phyloP scores from a whole-genome alignment of 2,329 filamentous ascomycete species.

The Aspergillus fumigatus region DNA sequence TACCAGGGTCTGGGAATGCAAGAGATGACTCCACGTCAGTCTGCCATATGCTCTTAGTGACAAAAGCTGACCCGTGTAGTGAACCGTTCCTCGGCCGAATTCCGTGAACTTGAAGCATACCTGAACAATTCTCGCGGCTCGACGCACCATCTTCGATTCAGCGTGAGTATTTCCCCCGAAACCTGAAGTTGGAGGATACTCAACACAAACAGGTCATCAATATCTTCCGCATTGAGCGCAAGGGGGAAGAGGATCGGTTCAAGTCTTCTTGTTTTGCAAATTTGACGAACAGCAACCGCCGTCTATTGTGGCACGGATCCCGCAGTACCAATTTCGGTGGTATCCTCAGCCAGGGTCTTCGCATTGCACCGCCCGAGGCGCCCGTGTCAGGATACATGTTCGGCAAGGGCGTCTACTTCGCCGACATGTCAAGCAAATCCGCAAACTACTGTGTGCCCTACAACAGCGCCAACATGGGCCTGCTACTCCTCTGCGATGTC shows the following conservation, averaged over 20 bases:
- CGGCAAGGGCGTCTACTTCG: slow-evolving; percentile 83
- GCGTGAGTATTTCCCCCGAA: slow-evolving; percentile 14
- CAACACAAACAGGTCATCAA: slow-evolving; percentile 50
- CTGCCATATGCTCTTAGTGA: neutral
- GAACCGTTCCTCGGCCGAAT: slow-evolving; percentile 57
- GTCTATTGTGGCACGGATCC: slow-evolving; percentile 84
- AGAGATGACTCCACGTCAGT: slow-evolving; percentile 64
- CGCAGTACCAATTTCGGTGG: slow-evolving; percentile 80
- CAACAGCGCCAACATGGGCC: slow-evolving; percentile 62
- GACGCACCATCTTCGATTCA: slow-evolving; percentile 56
- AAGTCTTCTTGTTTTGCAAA: slow-evolving; percentile 51
- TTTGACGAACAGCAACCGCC: slow-evolving; percentile 57
- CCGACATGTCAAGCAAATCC: slow-evolving; percentile 79
- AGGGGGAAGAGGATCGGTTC: slow-evolving; percentile 68
- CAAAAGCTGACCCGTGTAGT: slow-evolving; percentile 37
- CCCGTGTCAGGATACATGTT: slow-evolving; percentile 82
- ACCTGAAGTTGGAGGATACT: neutral
- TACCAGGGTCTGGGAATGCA: slow-evolving; percentile 67
- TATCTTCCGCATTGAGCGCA: slow-evolving; percentile 78
- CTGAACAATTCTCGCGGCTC: slow-evolving; percentile 61
- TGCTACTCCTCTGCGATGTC: slow-evolving; percentile 79
- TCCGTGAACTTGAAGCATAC: slow-evolving; percentile 60
- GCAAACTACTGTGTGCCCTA: slow-evolving; percentile 67
- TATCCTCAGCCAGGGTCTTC: slow-evolving; percentile 79
- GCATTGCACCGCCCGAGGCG: slow-evolving; percentile 77